Evolutionary conservation across 202 grass and related monocot species (phyloP).

Genomic region (Carex arenaria): DNA sequence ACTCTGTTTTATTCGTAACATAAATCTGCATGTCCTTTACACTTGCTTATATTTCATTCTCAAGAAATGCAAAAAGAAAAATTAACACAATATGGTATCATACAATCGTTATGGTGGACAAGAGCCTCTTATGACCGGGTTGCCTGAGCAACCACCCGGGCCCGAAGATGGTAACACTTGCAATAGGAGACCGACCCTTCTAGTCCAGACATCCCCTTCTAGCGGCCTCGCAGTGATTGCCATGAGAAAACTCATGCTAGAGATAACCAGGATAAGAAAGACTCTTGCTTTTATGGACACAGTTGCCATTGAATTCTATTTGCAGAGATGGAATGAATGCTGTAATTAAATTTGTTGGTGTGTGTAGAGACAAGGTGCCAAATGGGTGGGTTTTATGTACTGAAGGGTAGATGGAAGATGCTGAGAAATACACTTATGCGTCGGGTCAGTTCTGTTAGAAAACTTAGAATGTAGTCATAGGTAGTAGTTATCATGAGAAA

Average conservation of each 20-base stretch:
- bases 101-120: neutral
- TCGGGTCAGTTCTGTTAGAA: too few relatives aligned
- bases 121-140: neutral
- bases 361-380: neutral
- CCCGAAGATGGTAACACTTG: neutral
- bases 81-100: neutral
- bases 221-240: neutral
- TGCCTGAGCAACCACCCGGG: neutral
- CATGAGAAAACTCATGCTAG: constrained; percentile 1
- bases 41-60: too few relatives aligned
- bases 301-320: neutral
- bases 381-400: neutral
- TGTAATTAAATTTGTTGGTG: neutral
- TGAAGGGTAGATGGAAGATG: neutral
- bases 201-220: neutral
- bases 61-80: too few relatives aligned
- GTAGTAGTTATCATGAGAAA: too few relatives aligned
- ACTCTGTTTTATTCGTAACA: too few relatives aligned
- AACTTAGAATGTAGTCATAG: too few relatives aligned
- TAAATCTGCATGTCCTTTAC: too few relatives aligned
- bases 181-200: neutral
- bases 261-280: neutral
- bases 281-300: neutral
- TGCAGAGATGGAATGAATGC: neutral
- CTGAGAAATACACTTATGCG: neutral